These are phyloP conservation scores for Conidiobolus incongruus DNA, from an alignment of 371 early-diverging fungal species.

Conservation along the genomic window DNA sequence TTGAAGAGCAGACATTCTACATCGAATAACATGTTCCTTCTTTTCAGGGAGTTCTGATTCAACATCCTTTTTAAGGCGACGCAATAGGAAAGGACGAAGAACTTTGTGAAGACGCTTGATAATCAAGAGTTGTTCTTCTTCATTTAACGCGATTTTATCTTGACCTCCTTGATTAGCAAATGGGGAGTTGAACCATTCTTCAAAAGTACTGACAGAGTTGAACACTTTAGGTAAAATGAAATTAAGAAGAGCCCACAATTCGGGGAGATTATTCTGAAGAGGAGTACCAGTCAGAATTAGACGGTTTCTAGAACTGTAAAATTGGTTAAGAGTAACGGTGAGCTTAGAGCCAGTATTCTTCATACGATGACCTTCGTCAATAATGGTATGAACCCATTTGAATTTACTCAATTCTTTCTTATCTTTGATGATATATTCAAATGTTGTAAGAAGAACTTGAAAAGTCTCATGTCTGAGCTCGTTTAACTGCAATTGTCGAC, in stretches of 20 bases:
- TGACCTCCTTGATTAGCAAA: constrained; percentile 71
- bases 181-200: constrained; percentile 96
- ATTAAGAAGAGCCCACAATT: constrained; percentile 96
- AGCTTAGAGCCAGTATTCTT: constrained; percentile 88
- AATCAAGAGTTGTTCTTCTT: constrained; percentile 93
- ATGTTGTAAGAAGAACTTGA: constrained; percentile 94
- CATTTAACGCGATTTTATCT: constrained; percentile 74
- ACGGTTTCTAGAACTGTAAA: constrained; percentile 74
- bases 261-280: constrained; percentile 96
- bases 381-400: constrained; percentile 88
- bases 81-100: constrained; percentile 89
- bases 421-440: constrained; percentile 94
- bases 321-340: constrained; percentile 54
- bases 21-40: constrained; percentile 91
- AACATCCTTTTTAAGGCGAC: constrained; percentile 98
- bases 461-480: constrained; percentile 56
- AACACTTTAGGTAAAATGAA: constrained; percentile 94
- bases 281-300: constrained; percentile 98
- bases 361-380: constrained; percentile 99
- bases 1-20: constrained; percentile 74
- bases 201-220: constrained; percentile 85
- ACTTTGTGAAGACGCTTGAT: constrained; percentile 91
- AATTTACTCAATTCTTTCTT: constrained; percentile 56
- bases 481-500: constrained; percentile 48
- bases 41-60: constrained; percentile 97